Conservation (phyloP, 495 filamentous ascomycete genomes). For the Podospora fimiseda region DNA sequence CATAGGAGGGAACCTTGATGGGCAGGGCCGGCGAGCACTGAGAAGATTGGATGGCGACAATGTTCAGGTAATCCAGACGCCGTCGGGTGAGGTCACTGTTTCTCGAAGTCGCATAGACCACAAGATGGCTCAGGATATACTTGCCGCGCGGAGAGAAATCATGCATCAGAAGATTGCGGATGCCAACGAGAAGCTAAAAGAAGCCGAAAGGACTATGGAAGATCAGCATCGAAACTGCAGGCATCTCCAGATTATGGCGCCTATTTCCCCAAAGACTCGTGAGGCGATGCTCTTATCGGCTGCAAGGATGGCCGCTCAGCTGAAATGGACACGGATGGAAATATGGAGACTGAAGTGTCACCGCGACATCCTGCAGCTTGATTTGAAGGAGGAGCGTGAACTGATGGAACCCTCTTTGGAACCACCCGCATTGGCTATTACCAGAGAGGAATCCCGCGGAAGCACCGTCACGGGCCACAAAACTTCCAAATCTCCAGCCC, state of each 20-base stretch:
- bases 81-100: constrained; percentile 63
- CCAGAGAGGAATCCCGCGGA: constrained; percentile 24
- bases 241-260: constrained; percentile 82
- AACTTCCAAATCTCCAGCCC: constrained; percentile 27
- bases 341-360: constrained; percentile 91
- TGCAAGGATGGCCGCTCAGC: constrained; percentile 75
- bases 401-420: constrained; percentile 29
- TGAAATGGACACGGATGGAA: constrained; percentile 89
- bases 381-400: constrained; percentile 70
- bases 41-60: constrained; percentile 55
- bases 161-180: constrained; percentile 79
- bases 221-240: constrained; percentile 82
- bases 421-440: constrained; percentile 19
- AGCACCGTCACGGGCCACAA: constrained; percentile 22
- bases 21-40: constrained; percentile 66
- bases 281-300: constrained; percentile 82
- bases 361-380: constrained; percentile 75
- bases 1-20: constrained; percentile 78
- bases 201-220: constrained; percentile 71
- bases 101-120: constrained; percentile 63
- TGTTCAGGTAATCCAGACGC: constrained; percentile 56
- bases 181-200: constrained; percentile 69
- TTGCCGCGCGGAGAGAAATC: constrained; percentile 69
- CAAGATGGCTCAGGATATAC: constrained; percentile 76
- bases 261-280: constrained; percentile 77